A percentile compares a stretch with the other conserved stretches of the same genome.
phyloP scores from a whole-genome alignment of 345 rosid genomes.

The Brassica napus region DNA sequence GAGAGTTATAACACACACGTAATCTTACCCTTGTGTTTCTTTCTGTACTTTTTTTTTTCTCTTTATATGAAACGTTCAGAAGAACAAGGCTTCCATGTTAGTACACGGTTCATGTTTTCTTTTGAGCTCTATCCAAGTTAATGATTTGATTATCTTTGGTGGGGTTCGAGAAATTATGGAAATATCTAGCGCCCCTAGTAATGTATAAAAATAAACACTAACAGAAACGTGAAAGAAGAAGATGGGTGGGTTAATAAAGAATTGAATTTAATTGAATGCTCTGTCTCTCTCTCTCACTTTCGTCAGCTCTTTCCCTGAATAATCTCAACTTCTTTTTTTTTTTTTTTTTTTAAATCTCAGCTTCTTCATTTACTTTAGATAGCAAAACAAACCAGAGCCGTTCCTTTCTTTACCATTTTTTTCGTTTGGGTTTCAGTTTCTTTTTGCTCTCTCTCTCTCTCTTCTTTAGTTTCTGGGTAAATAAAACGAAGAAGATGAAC shows the following conservation, averaged over 20 bases:
- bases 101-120: background rate
- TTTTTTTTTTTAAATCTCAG: background rate
- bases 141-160: background rate
- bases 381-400: slow-evolving; percentile 19
- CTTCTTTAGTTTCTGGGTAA: background rate
- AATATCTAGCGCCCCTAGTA: background rate
- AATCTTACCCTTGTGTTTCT: background rate
- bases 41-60: background rate
- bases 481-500: background rate
- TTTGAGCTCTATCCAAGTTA: background rate
- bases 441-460: background rate
- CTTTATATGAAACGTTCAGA: background rate
- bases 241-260: slow-evolving; percentile 17
- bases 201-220: background rate
- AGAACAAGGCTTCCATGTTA: background rate
- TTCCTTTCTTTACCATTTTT: slow-evolving; percentile 17
- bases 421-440: background rate
- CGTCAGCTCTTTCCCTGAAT: slow-evolving; percentile 26
- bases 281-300: background rate
- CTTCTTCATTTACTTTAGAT: background rate
- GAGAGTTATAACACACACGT: no score
- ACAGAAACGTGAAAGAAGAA: slow-evolving; percentile 8
- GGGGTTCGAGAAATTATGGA: background rate
- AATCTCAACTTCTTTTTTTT: slow-evolving; percentile 4
- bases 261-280: background rate